Base-by-base conservation (phyloP, 1,139 yeast genomes). In the Saccharomyces hybrid region DNA sequence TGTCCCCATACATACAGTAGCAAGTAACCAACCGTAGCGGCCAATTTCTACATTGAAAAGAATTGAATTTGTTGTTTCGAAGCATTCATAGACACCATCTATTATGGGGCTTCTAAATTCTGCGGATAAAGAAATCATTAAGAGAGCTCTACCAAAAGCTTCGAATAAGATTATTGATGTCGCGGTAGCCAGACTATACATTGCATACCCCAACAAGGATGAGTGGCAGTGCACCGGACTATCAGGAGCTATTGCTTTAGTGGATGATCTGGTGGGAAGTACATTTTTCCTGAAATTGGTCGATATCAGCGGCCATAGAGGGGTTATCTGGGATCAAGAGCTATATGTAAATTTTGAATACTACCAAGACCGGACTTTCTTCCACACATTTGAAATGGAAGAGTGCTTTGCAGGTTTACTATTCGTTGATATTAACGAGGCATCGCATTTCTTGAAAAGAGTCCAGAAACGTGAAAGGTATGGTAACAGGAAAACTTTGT, bases 261-360 rank as follows among this genome's bases (percentile, higher is more conserved):
- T 88, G 19, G 97, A 93, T 69, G 99, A 93, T 72, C 73, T 87
- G 24, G 97, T 93, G 7, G 98, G 99, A 2, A 93, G 91, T 71
- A 89, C 97, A 0, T 91, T 87, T 68, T 93, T 90, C 70, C 76
- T 93, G 53, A 93, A 93, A 69, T 69, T 93, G 56, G 95, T 93
- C 9, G 99, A 93, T 66, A 82, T 93, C 47, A 69, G 76, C 47
- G 96, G 96, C 9, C 81, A 82, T 59, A 76, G 88, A 47, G 98
- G 98, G 19, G 96, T 93, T 1, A 61, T 93, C 0, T 93, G 99
- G 99, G 99, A 93, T 70, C 99, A 93, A 70, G 99, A 93, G 70
- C 72, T 93, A 51, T 93, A 88, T 67, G 84, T 89, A 8, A 86
- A 88, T 64, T 90, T 93, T 69, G 86, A 84, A 61, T 93, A 93